Conservation (phyloP, 1,139 yeast genomes). For the Hansenula sp. region DNA sequence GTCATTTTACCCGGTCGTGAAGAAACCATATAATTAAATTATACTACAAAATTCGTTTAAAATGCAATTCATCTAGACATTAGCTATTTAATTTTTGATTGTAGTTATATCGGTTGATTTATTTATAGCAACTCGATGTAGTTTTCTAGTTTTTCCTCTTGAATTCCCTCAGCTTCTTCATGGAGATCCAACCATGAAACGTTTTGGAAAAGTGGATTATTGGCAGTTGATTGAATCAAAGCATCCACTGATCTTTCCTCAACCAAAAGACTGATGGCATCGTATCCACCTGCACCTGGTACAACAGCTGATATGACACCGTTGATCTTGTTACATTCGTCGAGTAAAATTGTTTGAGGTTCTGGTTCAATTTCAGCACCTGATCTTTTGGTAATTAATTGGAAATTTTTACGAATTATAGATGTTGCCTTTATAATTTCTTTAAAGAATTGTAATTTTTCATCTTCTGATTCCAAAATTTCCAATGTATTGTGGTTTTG, state of each 20-base stretch:
- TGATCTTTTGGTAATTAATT: slow-evolving; percentile 54
- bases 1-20: no score
- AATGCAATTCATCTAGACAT: background rate
- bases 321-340: slow-evolving; percentile 46
- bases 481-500: slow-evolving; percentile 12
- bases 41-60: background rate
- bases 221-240: slow-evolving; percentile 33
- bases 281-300: slow-evolving; percentile 98
- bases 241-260: slow-evolving; percentile 38
- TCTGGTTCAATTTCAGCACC: slow-evolving; percentile 89
- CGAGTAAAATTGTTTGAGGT: slow-evolving; percentile 67
- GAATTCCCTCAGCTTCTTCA: slow-evolving; percentile 55
- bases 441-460: slow-evolving; percentile 14
- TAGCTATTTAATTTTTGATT: background rate
- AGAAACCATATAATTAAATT: no score
- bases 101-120: no score
- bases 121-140: slow-evolving; percentile 7
- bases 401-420: slow-evolving; percentile 50
- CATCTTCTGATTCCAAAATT: slow-evolving; percentile 12
- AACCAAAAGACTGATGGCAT: slow-evolving; percentile 77
- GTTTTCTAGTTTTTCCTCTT: slow-evolving; percentile 17
- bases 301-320: slow-evolving; percentile 95
- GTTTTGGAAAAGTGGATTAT: slow-evolving; percentile 28
- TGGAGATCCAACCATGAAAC: slow-evolving; percentile 64
- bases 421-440: slow-evolving; percentile 34